A percentile compares a stretch with the other conserved stretches of the same genome.
Conservation (phyloP, 306 rosid species). For the Inga leiocalycina region DNA sequence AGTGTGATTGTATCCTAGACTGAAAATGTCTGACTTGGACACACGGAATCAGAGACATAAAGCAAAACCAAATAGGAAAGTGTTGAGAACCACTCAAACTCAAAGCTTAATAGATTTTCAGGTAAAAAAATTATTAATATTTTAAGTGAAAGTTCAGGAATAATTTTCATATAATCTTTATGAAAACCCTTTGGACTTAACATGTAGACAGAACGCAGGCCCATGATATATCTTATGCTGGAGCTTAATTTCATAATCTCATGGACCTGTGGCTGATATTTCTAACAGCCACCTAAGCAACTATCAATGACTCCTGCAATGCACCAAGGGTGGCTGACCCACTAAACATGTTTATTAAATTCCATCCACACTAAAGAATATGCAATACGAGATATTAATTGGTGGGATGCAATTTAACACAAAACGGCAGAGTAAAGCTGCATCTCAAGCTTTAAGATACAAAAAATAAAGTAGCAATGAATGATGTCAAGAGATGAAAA, state of each 20-base stretch:
- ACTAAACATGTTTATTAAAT: background rate
- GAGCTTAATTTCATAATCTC: background rate
- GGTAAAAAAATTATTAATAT: background rate
- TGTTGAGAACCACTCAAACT: background rate
- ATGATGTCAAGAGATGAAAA: constrained; percentile 4
- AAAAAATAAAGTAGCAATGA: background rate
- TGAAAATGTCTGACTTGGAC: background rate
- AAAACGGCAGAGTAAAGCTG: background rate
- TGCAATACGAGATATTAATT: background rate
- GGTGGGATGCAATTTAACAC: constrained; percentile 6
- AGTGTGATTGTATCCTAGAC: background rate
- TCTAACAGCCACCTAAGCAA: background rate
- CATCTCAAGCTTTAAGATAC: background rate
- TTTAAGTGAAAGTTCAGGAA: background rate
- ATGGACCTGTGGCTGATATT: background rate
- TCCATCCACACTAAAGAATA: background rate
- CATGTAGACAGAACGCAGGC: background rate
- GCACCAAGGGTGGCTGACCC: background rate
- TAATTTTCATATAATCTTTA: background rate
- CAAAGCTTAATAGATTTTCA: background rate
- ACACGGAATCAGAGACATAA: background rate
- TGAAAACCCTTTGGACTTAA: background rate
- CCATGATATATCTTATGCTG: background rate
- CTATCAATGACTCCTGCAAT: too few species aligned
- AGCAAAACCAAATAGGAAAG: background rate